These are phyloP conservation scores for Dentipellis fragilis DNA, from an alignment of 768 basidiomycete species.

Conservation along the genomic window DNA sequence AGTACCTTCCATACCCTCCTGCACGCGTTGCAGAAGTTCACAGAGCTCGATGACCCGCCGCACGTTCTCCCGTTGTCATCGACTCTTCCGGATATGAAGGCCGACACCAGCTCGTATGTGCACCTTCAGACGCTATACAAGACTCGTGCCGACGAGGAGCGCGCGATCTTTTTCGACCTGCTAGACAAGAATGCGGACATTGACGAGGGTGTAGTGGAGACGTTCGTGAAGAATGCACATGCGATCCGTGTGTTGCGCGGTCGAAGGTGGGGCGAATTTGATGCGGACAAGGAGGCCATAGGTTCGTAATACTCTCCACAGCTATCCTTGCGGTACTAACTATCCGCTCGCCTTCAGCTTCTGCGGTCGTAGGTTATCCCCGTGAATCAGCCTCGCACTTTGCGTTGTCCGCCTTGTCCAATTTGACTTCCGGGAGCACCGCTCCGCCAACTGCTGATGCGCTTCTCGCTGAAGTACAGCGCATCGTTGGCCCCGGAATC, in stretches of 20 bases:
- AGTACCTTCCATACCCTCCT: constrained; percentile 25
- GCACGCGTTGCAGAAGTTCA: constrained; percentile 64
- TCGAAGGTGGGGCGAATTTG: constrained; percentile 46
- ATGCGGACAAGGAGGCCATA: constrained; percentile 37
- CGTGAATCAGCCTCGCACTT: constrained; percentile 63
- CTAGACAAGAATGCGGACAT: constrained; percentile 38
- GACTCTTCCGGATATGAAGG: constrained; percentile 93
- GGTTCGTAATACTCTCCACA: constrained; percentile 26
- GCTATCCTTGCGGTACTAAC: not conserved
- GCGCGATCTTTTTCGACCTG: constrained; percentile 26
- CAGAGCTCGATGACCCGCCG: constrained; percentile 31
- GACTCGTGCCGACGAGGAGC: constrained; percentile 62
- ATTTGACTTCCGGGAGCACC: constrained; percentile 1
- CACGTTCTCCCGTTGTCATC: constrained; percentile 75
- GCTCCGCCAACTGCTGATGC: constrained; percentile 35
- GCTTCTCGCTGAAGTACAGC: constrained; percentile 40
- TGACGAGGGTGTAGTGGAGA: constrained; percentile 46
- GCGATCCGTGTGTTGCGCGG: constrained; percentile 59
- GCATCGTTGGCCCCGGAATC: constrained; percentile 37
- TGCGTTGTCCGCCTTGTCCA: constrained; percentile 52
- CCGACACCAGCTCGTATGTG: constrained; percentile 76
- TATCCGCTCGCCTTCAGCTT: constrained; percentile 24
- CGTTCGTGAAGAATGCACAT: constrained; percentile 76
- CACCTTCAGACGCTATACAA: constrained; percentile 82
- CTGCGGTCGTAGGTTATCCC: constrained; percentile 28